Evolutionary conservation across 208 protist species (phyloP).

Genomic region (Chromosphaera perkinsii): DNA sequence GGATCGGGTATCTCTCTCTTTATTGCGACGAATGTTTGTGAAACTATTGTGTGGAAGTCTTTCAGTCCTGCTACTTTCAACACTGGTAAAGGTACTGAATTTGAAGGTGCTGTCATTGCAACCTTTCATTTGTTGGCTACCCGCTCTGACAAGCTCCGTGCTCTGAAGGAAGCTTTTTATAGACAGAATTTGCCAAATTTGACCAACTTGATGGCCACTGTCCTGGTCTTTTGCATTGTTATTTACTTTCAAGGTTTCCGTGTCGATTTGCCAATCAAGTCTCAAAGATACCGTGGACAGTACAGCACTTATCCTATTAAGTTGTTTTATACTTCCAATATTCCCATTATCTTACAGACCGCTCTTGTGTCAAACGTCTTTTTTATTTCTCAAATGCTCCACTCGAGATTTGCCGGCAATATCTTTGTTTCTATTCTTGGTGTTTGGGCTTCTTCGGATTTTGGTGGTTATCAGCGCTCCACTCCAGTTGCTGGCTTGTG

Average conservation of each 20-base stretch:
- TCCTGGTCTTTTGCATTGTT: slow-evolving; percentile 96
- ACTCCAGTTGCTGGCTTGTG: slow-evolving; percentile 91
- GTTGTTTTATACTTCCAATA: slow-evolving; percentile 99
- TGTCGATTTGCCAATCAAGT: slow-evolving; percentile 87
- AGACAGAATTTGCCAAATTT: slow-evolving; percentile 97
- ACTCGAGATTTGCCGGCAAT: slow-evolving; percentile 91
- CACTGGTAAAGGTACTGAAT: slow-evolving; percentile 91
- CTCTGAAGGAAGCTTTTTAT: slow-evolving; percentile 98
- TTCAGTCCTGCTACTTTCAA: slow-evolving; percentile 97
- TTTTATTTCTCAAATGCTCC: slow-evolving; percentile 99
- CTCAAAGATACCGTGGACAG: slow-evolving; percentile 63
- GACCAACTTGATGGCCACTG: slow-evolving; percentile 97
- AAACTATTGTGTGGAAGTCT: slow-evolving; percentile 99
- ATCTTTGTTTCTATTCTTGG: slow-evolving; percentile 91
- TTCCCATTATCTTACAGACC: slow-evolving; percentile 99
- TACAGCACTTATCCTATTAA: slow-evolving; percentile 95
- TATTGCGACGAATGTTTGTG: slow-evolving; percentile 99
- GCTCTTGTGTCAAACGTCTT: slow-evolving; percentile 98
- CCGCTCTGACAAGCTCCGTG: slow-evolving; percentile 87
- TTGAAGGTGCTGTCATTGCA: slow-evolving; percentile 98
- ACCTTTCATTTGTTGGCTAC: slow-evolving; percentile 96
- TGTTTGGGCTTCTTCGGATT: slow-evolving; percentile 87
- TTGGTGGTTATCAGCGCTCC: not conserved
- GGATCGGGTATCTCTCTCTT: slow-evolving; percentile 98
- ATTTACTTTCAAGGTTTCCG: slow-evolving; percentile 98